phyloP scores from a whole-genome alignment of 2,329 filamentous ascomycete genomes.

The Gremmenia infestans region DNA sequence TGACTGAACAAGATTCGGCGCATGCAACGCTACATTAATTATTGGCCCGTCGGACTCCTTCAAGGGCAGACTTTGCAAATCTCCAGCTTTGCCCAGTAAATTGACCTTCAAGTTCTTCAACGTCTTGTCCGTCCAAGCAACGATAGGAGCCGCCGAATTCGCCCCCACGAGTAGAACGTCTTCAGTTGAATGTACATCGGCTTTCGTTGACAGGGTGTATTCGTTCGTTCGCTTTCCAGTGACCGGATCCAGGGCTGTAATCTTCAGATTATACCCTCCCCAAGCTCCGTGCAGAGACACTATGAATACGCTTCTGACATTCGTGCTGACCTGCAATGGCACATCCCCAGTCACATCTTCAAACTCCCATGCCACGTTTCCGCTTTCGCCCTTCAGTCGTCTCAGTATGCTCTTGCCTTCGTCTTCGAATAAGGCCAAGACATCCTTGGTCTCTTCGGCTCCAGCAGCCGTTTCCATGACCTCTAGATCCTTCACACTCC shows the following conservation, averaged over 20 bases:
- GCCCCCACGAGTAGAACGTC: conserved; percentile 71
- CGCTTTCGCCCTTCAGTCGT: conserved; percentile 67
- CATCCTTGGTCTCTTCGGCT: conserved; percentile 56
- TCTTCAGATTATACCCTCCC: conserved; percentile 70
- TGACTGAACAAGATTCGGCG: conserved; percentile 66
- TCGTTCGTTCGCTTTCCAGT: conserved; percentile 71
- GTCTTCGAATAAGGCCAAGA: conserved; percentile 62
- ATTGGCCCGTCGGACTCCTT: conserved; percentile 44
- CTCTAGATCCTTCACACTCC: conserved; percentile 64
- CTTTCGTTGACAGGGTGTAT: conserved; percentile 66
- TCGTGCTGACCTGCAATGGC: conserved; percentile 68
- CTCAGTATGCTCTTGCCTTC: conserved; percentile 55
- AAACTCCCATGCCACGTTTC: conserved; percentile 74
- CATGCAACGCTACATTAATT: conserved; percentile 61
- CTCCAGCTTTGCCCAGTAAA: conserved; percentile 55
- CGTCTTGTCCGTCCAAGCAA: conserved; percentile 67
- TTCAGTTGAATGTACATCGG: conserved; percentile 59
- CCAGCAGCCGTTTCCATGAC: conserved; percentile 61
- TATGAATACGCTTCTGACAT: conserved; percentile 68
- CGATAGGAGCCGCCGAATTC: conserved; percentile 68
- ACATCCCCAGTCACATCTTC: conserved; percentile 62
- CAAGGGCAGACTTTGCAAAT: conserved; percentile 49
- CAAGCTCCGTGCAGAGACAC: conserved; percentile 67
- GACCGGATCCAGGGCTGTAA: conserved; percentile 66
- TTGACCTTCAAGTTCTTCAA: conserved; percentile 64